Conservation (phyloP, 164 flowering plant genomes). For the Chimonanthus salicifolius region DNA sequence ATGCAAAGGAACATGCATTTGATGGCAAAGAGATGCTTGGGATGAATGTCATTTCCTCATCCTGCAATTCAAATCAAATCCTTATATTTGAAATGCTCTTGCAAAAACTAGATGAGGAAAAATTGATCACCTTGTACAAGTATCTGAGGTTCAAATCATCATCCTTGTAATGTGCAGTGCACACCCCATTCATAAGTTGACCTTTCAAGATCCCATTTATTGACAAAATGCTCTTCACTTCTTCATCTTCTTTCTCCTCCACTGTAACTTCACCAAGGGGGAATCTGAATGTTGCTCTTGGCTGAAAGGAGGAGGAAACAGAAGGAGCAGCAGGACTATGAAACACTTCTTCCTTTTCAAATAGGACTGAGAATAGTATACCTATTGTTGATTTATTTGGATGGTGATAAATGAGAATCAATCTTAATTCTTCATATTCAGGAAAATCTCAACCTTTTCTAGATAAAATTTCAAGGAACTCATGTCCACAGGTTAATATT, state of each 20-base stretch:
- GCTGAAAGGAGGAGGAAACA: slow-evolving; percentile 62
- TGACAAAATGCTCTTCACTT: slow-evolving; percentile 46
- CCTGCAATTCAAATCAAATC: slow-evolving; percentile 40
- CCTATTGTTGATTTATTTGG: not conserved
- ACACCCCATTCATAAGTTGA: slow-evolving; percentile 58
- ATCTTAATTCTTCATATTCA: not conserved
- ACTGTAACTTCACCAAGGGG: slow-evolving; percentile 81
- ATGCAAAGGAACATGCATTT: slow-evolving; percentile 76
- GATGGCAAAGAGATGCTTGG: slow-evolving; percentile 84
- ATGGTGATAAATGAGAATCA: not conserved
- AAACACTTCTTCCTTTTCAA: not conserved
- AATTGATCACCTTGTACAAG: slow-evolving; percentile 56
- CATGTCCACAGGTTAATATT: not conserved
- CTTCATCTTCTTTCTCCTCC: slow-evolving; percentile 74
- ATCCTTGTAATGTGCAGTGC: slow-evolving; percentile 64
- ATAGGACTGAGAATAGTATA: not conserved
- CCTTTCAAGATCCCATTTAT: slow-evolving; percentile 58
- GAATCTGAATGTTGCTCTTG: slow-evolving; percentile 71
- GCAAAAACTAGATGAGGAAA: not conserved
- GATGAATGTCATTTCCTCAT: slow-evolving; percentile 71
- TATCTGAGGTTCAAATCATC: slow-evolving; percentile 68
- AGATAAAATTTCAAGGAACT: not conserved
- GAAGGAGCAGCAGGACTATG: not conserved
- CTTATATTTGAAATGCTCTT: not conserved
- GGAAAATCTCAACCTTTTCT: not conserved